phyloP scores from a whole-genome alignment of 257 asterid species.

The Capsicum pubescens region DNA sequence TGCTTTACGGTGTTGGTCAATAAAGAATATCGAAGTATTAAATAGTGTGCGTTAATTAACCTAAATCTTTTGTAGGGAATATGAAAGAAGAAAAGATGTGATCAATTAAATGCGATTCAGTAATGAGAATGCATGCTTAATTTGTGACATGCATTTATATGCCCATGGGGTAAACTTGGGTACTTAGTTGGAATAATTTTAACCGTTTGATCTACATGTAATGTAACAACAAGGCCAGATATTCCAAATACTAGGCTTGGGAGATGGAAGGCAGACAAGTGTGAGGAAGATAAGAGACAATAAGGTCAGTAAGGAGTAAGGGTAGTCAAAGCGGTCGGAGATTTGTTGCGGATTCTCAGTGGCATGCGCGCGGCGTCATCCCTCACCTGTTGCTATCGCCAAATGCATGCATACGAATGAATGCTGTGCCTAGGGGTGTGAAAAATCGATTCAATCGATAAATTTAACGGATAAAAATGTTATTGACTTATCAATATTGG shows the following conservation, averaged over 20 bases:
- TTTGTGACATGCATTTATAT: neutral
- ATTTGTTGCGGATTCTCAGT: conserved; percentile 29
- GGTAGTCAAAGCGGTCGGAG: conserved; percentile 37
- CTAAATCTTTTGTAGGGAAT: neutral
- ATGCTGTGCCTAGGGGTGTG: neutral
- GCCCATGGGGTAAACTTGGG: neutral
- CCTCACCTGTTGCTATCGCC: conserved; percentile 26
- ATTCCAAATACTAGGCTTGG: neutral
- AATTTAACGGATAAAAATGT: too few species aligned
- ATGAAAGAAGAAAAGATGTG: too few species aligned
- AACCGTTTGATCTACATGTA: neutral
- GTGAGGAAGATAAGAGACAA: conserved; percentile 26
- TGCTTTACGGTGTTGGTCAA: neutral
- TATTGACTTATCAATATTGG: too few species aligned
- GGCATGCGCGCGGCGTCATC: conserved; percentile 47
- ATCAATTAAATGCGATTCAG: too few species aligned
- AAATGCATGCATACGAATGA: neutral
- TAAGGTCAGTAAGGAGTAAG: neutral
- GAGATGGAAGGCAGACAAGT: neutral
- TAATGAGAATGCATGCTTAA: neutral
- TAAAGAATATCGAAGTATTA: neutral
- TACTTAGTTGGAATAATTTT: neutral
- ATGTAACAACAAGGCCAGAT: neutral
- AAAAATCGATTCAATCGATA: too few species aligned
- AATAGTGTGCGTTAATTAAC: neutral